Conservation (phyloP, 2,329 filamentous ascomycete genomes). For the Trichoderma aggressivum region DNA sequence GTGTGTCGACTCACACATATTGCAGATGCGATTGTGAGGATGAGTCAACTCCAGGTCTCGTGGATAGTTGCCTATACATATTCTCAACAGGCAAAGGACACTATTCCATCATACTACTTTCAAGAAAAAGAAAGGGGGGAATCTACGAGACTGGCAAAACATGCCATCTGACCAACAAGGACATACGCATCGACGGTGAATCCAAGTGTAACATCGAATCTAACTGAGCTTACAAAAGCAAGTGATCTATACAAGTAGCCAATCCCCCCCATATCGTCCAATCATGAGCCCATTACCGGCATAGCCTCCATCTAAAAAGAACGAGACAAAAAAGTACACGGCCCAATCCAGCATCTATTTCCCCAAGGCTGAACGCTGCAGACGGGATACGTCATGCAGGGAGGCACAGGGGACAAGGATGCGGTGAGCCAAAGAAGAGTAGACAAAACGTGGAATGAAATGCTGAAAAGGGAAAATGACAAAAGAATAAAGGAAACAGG, state of each 20-base stretch:
- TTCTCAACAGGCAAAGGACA: neutral
- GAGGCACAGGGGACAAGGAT: neutral
- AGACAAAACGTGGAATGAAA: neutral
- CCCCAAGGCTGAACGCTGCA: neutral
- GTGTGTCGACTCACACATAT: neutral
- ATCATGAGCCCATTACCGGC: constrained; percentile 7
- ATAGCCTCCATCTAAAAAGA: constrained; percentile 1
- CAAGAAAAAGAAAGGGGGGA: neutral
- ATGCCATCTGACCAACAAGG: neutral
- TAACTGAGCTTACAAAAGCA: neutral
- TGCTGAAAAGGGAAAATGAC: neutral
- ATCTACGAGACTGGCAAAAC: neutral
- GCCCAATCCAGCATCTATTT: neutral
- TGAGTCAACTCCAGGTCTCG: neutral
- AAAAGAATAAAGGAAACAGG: neutral
- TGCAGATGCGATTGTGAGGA: neutral
- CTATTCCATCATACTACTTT: neutral
- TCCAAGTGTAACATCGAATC: neutral
- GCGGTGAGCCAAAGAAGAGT: neutral
- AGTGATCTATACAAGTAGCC: neutral
- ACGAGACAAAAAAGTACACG: neutral
- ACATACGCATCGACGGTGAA: neutral
- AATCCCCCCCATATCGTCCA: neutral
- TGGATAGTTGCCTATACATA: neutral
- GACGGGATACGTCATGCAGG: neutral